Percentiles rank a stretch among this genome's conserved stretches.
These are phyloP conservation scores for Cladorrhinum sp. DNA, from an alignment of 2,329 filamentous ascomycete genomes.

Conservation along the genomic window DNA sequence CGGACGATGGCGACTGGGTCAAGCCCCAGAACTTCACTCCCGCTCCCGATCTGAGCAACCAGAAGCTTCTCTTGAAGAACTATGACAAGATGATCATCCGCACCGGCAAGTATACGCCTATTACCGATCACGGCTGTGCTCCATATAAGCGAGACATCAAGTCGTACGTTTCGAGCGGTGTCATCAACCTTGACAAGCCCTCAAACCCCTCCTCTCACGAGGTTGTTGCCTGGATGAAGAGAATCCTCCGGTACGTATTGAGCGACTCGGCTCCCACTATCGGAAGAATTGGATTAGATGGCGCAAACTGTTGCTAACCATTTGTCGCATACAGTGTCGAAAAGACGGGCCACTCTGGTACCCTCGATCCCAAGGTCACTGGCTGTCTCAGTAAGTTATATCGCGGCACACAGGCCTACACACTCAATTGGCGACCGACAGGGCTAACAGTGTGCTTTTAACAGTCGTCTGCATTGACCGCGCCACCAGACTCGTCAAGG, in stretches of 20 bases:
- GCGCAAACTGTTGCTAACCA: conserved; percentile 11
- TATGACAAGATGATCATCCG: conserved; percentile 90
- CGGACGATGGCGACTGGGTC: conserved; percentile 47
- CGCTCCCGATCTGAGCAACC: conserved; percentile 72
- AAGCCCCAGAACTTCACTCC: conserved; percentile 84
- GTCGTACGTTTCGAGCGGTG: conserved; percentile 93
- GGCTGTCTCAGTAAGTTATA: conserved; percentile 37
- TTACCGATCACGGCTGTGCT: conserved; percentile 80
- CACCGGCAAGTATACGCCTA: conserved; percentile 95
- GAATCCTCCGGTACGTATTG: conserved; percentile 73
- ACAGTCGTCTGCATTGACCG: conserved; percentile 67
- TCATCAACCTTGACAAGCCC: conserved; percentile 97
- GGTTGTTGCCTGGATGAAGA: conserved; percentile 99
- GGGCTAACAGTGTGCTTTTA: conserved; percentile 5
- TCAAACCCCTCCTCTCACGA: conserved; percentile 98
- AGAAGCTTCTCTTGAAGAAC: conserved; percentile 94
- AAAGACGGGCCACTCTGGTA: conserved; percentile 97
- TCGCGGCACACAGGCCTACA: neutral
- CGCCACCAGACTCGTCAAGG: conserved; percentile 96
- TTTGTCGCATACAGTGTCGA: conserved; percentile 61
- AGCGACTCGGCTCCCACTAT: neutral
- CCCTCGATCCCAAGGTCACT: conserved; percentile 94
- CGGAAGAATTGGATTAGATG: neutral
- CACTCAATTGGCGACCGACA: neutral
- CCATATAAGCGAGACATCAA: conserved; percentile 93